Evolutionary conservation across 306 rosid genomes (phyloP).

Genomic region (Trichosanthes truncata): DNA sequence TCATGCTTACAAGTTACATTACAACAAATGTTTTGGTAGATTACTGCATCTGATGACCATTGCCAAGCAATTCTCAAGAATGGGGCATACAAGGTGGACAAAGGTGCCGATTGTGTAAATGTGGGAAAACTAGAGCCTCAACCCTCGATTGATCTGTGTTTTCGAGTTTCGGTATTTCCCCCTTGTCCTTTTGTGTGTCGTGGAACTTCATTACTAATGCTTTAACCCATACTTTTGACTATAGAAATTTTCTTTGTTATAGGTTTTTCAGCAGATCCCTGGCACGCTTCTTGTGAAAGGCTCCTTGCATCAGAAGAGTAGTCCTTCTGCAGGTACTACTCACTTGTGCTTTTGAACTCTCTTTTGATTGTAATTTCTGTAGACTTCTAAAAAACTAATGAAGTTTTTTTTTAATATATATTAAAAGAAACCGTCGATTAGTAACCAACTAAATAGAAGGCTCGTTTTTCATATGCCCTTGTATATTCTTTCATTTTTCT

Average conservation of each 20-base stretch:
- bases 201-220: slow-evolving; percentile 10
- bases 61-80: slow-evolving; percentile 46
- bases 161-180: slow-evolving; percentile 45
- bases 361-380: background rate
- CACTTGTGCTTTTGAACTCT: background rate
- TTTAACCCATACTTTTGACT: slow-evolving; percentile 8
- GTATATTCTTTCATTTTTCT: background rate
- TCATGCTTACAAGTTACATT: slow-evolving; percentile 7
- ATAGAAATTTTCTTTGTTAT: background rate
- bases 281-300: slow-evolving; percentile 82
- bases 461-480: background rate
- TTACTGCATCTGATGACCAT: slow-evolving; percentile 34
- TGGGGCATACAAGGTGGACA: slow-evolving; percentile 20
- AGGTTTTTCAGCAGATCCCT: slow-evolving; percentile 87
- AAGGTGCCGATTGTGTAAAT: slow-evolving; percentile 21
- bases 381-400: background rate
- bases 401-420: background rate
- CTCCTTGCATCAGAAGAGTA: slow-evolving; percentile 50
- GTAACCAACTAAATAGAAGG: background rate
- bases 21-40: slow-evolving; percentile 27
- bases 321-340: slow-evolving; percentile 46
- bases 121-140: slow-evolving; percentile 16
- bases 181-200: slow-evolving; percentile 10
- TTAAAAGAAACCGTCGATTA: background rate
- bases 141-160: slow-evolving; percentile 27